Base-by-base conservation (phyloP, 192 early-diverging fungal genomes). In the Gaertneriomyces sp. region DNA sequence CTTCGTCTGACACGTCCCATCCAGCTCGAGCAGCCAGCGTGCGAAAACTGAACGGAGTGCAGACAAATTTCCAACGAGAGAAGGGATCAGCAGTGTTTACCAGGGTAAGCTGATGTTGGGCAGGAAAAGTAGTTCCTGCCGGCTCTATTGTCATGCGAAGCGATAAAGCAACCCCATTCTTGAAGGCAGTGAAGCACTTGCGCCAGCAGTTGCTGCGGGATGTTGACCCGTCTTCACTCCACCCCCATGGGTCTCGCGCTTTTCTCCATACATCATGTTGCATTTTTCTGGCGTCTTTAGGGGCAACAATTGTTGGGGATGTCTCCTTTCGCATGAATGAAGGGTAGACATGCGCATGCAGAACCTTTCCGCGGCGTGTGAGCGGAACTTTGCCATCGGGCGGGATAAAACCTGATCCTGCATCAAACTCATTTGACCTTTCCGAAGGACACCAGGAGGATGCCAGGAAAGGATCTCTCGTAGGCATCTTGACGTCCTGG, bases 1-100 rank as follows among this genome's bases (percentile, higher is more conserved):
- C 64, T 5, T 61, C 10, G 4, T 42, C 19, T 11, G 50, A 45
- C 1, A 67, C 39, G 11, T 57, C 60, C 74, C 74, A 76, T 16
- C 70, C 70, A 40, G 49, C 53, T 10, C 43, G n/a, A 19, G 25
- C 42, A 8, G 53, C 74, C 55, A 76, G 45, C 7, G 69, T 60
- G 3, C 70, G 40, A 46, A 77, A 70, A 53, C 69, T 77, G 61
- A 73, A 77, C 38, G 53, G 68, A 10, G 63, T 54, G 58, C 63
- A 71, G 3, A 44, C 41, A 39, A 65, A 67, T 5, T 52, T 64
- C 68, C 68, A 77, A 44, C 73, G 66, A n/a, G 69, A 66, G 45
- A 77, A 73, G 9, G 68, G 63, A 58, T 77, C 71, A 7, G 25
- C 38, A 33, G 61, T 64, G 12, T 69, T 38, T 9, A 58, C 65